These are phyloP conservation scores for Phlegmacium glaucopus DNA, from an alignment of 768 basidiomycete species.

Conservation along the genomic window DNA sequence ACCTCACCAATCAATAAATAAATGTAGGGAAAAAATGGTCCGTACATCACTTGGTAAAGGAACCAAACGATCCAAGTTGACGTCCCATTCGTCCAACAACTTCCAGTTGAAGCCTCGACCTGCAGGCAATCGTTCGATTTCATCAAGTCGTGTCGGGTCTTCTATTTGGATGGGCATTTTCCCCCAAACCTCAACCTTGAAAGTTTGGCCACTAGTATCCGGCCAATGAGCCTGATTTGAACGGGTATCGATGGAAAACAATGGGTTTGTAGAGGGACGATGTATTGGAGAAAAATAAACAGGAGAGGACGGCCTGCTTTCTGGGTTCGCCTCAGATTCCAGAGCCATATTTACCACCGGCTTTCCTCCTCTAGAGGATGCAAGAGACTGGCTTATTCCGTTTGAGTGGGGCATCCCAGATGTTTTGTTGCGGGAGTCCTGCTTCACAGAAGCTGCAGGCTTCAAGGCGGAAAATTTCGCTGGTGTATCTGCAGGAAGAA, in stretches of 20 bases:
- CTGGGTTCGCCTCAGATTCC: not conserved
- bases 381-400: not conserved
- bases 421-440: not conserved
- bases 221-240: constrained; percentile 54
- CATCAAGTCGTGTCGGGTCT: not conserved
- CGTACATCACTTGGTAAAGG: constrained; percentile 63
- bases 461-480: no score
- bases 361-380: not conserved
- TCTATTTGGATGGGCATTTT: constrained; percentile 20
- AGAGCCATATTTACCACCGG: not conserved
- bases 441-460: not conserved
- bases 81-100: constrained; percentile 62
- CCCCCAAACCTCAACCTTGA: constrained; percentile 62
- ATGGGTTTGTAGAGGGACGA: constrained; percentile 80
- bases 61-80: constrained; percentile 55
- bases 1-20: constrained; percentile 9
- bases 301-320: constrained; percentile 23
- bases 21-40: constrained; percentile 5
- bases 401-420: not conserved
- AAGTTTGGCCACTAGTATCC: constrained; percentile 45
- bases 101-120: constrained; percentile 44
- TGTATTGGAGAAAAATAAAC: constrained; percentile 81
- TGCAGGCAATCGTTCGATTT: not conserved
- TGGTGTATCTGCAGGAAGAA: no score
- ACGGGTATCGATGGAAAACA: constrained; percentile 57